A percentile compares a stretch with the other conserved stretches of the same genome.
Evolutionary conservation across 306 rosid species (phyloP).

Genomic region (Corylus avellana): DNA sequence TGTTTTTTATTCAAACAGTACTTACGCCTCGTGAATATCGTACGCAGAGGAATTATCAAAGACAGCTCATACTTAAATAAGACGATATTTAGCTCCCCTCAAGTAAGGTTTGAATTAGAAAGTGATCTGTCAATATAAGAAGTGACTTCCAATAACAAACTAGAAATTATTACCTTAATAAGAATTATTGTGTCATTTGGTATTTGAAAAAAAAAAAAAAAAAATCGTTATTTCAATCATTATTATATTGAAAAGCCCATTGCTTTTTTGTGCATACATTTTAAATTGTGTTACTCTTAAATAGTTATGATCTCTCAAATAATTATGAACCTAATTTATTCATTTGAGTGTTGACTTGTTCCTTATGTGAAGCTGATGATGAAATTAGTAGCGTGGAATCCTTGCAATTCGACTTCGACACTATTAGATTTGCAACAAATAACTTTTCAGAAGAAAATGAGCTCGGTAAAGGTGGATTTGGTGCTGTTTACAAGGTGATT

Average conservation of each 20-base stretch:
- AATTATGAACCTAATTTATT: background rate
- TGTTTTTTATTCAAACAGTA: background rate
- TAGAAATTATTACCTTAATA: too few species aligned
- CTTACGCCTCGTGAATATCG: background rate
- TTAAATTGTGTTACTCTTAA: background rate
- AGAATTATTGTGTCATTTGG: too few species aligned
- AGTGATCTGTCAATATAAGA: background rate
- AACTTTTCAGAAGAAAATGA: conserved; percentile 36
- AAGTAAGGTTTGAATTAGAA: too few species aligned
- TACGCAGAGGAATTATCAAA: background rate
- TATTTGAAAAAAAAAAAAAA: too few species aligned
- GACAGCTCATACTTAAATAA: too few species aligned
- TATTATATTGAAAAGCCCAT: too few species aligned
- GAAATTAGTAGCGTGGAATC: conserved; percentile 14
- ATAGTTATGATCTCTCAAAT: background rate
- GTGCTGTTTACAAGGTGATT: conserved; percentile 41
- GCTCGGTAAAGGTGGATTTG: conserved; percentile 50
- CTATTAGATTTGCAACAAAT: conserved; percentile 31
- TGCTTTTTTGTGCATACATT: too few species aligned
- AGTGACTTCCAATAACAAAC: background rate
- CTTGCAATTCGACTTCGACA: conserved; percentile 26
- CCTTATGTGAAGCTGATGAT: background rate
- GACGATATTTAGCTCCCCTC: too few species aligned
- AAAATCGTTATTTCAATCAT: too few species aligned
- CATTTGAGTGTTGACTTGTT: background rate